A percentile compares a stretch with the other conserved stretches of the same genome.
phyloP scores from a whole-genome alignment of 495 filamentous ascomycete species.

The Tetracladium setigerum region DNA sequence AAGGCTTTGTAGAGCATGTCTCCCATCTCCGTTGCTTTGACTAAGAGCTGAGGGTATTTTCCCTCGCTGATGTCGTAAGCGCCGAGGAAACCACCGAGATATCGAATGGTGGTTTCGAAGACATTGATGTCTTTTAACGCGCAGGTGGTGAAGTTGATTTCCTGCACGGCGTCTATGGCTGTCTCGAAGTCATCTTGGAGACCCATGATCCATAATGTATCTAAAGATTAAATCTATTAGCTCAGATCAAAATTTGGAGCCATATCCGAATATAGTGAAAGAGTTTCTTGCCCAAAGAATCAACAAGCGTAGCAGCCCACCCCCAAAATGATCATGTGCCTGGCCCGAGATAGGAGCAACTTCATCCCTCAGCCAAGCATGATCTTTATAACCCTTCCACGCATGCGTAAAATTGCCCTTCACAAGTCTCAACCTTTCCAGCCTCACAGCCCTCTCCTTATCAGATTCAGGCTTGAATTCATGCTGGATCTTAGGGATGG shows the following conservation, averaged over 20 bases:
- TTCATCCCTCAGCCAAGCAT: slow-evolving; percentile 81
- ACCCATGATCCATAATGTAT: slow-evolving; percentile 96
- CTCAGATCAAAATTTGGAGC: too few relatives aligned
- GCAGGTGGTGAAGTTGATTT: slow-evolving; percentile 82
- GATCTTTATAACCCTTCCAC: slow-evolving; percentile 74
- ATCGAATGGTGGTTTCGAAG: slow-evolving; percentile 82
- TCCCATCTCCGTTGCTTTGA: slow-evolving; percentile 80
- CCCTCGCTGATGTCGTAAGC: slow-evolving; percentile 75
- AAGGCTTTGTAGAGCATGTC: slow-evolving; percentile 85
- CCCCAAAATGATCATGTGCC: slow-evolving; percentile 72
- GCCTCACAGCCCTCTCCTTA: too few relatives aligned
- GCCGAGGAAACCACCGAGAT: slow-evolving; percentile 71
- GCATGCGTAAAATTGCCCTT: slow-evolving; percentile 68
- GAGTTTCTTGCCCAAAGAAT: too few relatives aligned
- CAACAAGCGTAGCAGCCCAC: slow-evolving; percentile 92
- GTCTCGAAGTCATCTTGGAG: slow-evolving; percentile 81
- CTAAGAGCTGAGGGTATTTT: slow-evolving; percentile 64
- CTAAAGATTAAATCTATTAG: slow-evolving; percentile 28
- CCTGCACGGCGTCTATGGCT: slow-evolving; percentile 61
- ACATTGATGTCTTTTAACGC: slow-evolving; percentile 54
- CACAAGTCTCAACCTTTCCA: too few relatives aligned
- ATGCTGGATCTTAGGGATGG: slow-evolving; percentile 3
- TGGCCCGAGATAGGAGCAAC: slow-evolving; percentile 56
- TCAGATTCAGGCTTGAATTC: neutral
- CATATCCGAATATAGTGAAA: too few relatives aligned